Evolutionary conservation across 2,329 filamentous ascomycete species (phyloP), one percentile per base, ranked within the genome.

Genomic region (Ceratocystis variospora): DNA sequence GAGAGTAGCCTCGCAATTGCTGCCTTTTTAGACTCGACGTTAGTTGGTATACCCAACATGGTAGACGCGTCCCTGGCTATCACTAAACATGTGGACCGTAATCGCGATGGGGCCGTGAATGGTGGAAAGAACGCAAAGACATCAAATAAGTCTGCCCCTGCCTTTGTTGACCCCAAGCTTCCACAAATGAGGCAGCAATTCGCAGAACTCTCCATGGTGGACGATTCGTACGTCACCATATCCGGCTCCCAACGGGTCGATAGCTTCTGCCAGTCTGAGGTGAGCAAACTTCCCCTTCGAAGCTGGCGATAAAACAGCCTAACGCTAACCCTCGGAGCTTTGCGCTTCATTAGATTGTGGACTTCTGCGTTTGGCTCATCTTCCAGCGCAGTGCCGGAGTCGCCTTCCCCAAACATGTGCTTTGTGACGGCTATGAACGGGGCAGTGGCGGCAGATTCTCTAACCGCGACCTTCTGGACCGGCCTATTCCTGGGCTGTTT

Each of bases 351-450:
- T 70, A 91, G 87, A 82, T 93, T 70, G 80, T 93, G 55, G 87
- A 92, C 72, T 90, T 89, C 74, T 82, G 83, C 33, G 83, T 96
- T 53, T 91, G 87, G 84, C 79, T 83, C 8, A 78, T 96, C 1
- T 96, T 96, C 74, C 83, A 82, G 28, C 55, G 55, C 12, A 80
- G 82, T 70, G 79, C 41, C 73, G 71, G 28, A 74, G 37, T 66
- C 61, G 57, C 22, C 46, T 59, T 53, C 33, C 86, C 87, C 1
- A 81, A 83, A 63, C 89, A 96, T 75, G 72, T 96, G 4, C 81
- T 99, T 3, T 92, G 90, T 70, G 87, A 96, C 78, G 93, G 93
- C 28, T 96, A 87, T 71, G 84, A 87, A 71, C 83, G 80, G 70
- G 73, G 76, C 31, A 70, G 70, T 44, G 72, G 70, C 41, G 75